These are phyloP conservation scores for Paragyromitra xinjiangensis DNA, from an alignment of 495 filamentous ascomycete species.

Conservation along the genomic window DNA sequence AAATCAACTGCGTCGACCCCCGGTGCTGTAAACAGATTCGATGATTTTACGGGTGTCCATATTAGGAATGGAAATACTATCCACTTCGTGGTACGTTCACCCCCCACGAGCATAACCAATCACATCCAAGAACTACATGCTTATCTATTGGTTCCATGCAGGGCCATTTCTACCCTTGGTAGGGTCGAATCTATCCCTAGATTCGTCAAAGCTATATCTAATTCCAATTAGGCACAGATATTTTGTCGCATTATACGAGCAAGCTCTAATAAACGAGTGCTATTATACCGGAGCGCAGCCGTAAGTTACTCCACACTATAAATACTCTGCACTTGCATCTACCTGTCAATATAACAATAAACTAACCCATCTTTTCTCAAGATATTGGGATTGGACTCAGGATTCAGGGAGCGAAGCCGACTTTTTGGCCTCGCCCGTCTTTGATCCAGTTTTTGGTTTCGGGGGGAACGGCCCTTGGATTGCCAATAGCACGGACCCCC, in stretches of 20 bases:
- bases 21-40: slow-evolving; percentile 66
- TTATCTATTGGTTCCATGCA: not conserved
- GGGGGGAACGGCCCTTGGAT: slow-evolving; percentile 57
- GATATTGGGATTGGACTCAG: slow-evolving; percentile 62
- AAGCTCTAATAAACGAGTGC: slow-evolving; percentile 61
- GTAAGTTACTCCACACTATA: slow-evolving; percentile 48
- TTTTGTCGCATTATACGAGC: slow-evolving; percentile 61
- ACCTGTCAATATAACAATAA: not conserved
- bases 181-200: not conserved
- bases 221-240: slow-evolving; percentile 62
- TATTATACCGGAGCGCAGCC: slow-evolving; percentile 62
- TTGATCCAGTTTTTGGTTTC: slow-evolving; percentile 51
- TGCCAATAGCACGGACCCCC: slow-evolving; percentile 20
- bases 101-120: not conserved
- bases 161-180: slow-evolving; percentile 24
- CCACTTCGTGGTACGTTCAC: slow-evolving; percentile 57
- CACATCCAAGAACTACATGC: not conserved
- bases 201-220: slow-evolving; percentile 57
- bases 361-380: slow-evolving; percentile 6
- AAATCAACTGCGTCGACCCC: slow-evolving; percentile 50
- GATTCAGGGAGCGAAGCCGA: slow-evolving; percentile 57
- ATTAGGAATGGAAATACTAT: slow-evolving; percentile 63
- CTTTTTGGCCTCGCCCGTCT: slow-evolving; percentile 57
- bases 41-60: slow-evolving; percentile 76
- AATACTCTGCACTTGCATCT: no score